Conservation (phyloP, 2,329 filamentous ascomycete species). For the Aspergillus terreus region DNA sequence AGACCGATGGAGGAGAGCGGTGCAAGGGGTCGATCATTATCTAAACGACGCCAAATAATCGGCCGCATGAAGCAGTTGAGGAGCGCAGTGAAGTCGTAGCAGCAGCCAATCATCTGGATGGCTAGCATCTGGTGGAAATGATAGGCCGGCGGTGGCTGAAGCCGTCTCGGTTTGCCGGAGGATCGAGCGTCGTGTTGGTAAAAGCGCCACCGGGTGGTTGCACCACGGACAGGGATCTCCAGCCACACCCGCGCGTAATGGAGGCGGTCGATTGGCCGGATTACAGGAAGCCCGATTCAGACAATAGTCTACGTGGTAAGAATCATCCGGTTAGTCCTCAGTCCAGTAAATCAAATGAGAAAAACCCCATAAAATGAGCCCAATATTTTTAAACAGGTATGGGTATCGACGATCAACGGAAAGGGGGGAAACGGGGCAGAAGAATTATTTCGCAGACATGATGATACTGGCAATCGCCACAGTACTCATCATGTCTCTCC, state of each 20-base stretch:
- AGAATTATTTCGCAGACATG: conserved; percentile 29
- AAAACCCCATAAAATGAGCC: conserved; percentile 8
- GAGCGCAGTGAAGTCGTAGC: not conserved
- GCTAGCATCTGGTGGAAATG: not conserved
- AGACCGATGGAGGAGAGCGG: not conserved
- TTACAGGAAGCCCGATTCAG: conserved; percentile 48
- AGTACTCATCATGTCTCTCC: conserved; percentile 32
- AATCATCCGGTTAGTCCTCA: conserved; percentile 32
- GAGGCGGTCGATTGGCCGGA: conserved; percentile 10
- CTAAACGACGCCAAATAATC: not conserved
- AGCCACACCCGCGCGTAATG: conserved; percentile 2
- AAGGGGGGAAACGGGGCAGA: conserved; percentile 11
- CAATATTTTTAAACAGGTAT: conserved; percentile 13
- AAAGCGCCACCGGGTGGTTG: conserved; percentile 6
- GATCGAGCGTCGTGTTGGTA: conserved; percentile 3
- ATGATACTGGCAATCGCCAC: conserved; percentile 32
- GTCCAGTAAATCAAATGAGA: conserved; percentile 17
- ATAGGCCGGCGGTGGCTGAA: conserved; percentile 2
- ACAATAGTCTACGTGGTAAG: conserved; percentile 41
- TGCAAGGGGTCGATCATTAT: not conserved
- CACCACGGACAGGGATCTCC: conserved; percentile 10
- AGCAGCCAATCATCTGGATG: conserved; percentile 1
- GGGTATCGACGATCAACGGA: conserved; percentile 27
- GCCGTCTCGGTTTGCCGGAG: conserved; percentile 9
- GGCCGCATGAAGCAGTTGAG: not conserved